Evolutionary conservation across 257 asterid species (phyloP).

Genomic region (Plantago elongata): DNA sequence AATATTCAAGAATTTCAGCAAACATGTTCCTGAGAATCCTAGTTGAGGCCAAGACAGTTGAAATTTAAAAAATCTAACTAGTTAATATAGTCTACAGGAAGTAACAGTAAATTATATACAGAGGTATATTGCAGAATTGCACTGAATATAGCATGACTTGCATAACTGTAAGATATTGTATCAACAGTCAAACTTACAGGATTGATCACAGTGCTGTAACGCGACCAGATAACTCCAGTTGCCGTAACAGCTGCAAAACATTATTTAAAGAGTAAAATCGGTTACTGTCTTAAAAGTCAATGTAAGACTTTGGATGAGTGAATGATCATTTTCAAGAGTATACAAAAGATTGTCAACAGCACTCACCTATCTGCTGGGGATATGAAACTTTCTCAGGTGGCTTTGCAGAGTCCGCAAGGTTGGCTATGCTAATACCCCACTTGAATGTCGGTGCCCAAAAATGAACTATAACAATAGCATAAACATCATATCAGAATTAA

Average conservation of each 20-base stretch:
- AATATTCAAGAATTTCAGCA: too few species aligned
- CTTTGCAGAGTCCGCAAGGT: slow-evolving; percentile 52
- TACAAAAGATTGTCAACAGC: slow-evolving; percentile 11
- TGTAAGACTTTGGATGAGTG: background rate
- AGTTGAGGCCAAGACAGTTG: too few species aligned
- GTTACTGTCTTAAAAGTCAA: background rate
- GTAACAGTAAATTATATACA: background rate
- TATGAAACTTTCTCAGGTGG: slow-evolving; percentile 71
- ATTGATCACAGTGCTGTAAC: slow-evolving; percentile 65
- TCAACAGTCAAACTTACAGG: slow-evolving; percentile 46
- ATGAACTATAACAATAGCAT: slow-evolving; percentile 39
- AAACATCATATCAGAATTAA: background rate
- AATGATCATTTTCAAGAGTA: slow-evolving; percentile 2
- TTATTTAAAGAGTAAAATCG: slow-evolving; percentile 15
- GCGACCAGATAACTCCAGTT: slow-evolving; percentile 71
- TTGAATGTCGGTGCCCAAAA: slow-evolving; percentile 83
- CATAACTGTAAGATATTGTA: background rate
- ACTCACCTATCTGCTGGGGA: slow-evolving; percentile 63
- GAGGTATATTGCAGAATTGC: background rate
- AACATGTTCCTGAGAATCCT: too few species aligned
- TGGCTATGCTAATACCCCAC: slow-evolving; percentile 82
- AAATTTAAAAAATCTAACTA: too few species aligned
- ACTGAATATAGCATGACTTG: background rate
- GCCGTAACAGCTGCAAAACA: slow-evolving; percentile 62
- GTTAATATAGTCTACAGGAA: background rate